Base-by-base conservation (phyloP, 148 eudicot species). In the Amaranthus cruentus region DNA sequence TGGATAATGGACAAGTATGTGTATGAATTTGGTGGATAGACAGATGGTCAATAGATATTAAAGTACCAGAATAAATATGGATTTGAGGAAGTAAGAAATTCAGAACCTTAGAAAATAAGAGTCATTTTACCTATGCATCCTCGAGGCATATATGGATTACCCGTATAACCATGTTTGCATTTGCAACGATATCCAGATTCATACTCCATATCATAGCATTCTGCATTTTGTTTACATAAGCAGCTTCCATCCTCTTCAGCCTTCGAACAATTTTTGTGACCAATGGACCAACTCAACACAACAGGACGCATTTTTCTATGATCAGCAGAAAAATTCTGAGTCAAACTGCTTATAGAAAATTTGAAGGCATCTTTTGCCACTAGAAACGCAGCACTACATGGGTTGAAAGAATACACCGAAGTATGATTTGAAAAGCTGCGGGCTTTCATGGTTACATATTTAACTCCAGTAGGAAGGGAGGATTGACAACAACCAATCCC, bases 261-360 rank as follows among this genome's bases (percentile, higher is more conserved):
- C 6, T 28, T 4, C 9, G 21, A 47, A 60, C 81, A 78, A 61
- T 50, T 55, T 0, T 59, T 47, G 0, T 9, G 47, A 28, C 81
- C 81, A 46, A 78, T 53, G 2, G 69, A 57, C 81, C 81, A 78
- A 63, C 70, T 71, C 6, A 55, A 74, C 0, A 79, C 74, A 0
- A 69, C 60, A 4, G 78, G 81, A 49, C 56, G 14, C 66, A 3
- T 43, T 28, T 28, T 28, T 28, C 10, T 28, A 46, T 9, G 0
- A 4, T 3, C 53, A 9, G 46, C 28, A 75, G 53, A 62, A 49
- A 8, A 6, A 2, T 14, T 11, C 4, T 47, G 50, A 2, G 62
- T 68, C 66, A 75, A 67, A 68, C 58, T 48, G 21, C 7, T 3
- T 13, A 14, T 73, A 1, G 7, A 7, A 53, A 72, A 72, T 15